Percentiles rank a stretch among this genome's conserved stretches.
phyloP scores from a whole-genome alignment of 495 filamentous ascomycete genomes.

The Penicillium simplicissimum region DNA sequence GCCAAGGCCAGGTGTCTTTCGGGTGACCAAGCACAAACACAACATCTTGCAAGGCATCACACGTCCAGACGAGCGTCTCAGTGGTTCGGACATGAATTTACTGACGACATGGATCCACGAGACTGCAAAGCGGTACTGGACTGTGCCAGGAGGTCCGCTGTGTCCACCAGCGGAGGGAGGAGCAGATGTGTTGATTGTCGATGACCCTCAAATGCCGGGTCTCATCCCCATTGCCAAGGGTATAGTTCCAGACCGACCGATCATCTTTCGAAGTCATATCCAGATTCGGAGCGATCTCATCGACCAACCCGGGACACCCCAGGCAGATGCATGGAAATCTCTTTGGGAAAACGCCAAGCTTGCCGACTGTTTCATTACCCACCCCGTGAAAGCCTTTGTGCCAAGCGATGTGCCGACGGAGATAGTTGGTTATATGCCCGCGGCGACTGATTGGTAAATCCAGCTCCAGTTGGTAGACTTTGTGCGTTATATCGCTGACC shows the following conservation, averaged over 20 bases:
- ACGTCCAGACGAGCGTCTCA: constrained; percentile 60
- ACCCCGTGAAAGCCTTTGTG: constrained; percentile 78
- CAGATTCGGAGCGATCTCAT: constrained; percentile 79
- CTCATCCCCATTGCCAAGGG: constrained; percentile 77
- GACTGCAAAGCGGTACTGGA: constrained; percentile 79
- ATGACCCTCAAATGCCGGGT: constrained; percentile 87
- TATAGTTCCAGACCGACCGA: constrained; percentile 68
- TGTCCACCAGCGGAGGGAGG: constrained; percentile 67
- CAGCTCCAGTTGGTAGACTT: not conserved
- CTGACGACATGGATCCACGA: constrained; percentile 75
- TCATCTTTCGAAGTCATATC: constrained; percentile 81
- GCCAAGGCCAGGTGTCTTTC: constrained; percentile 80
- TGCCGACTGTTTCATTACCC: constrained; percentile 81
- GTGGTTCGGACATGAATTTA: constrained; percentile 55
- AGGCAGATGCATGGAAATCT: constrained; percentile 75
- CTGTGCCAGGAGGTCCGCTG: constrained; percentile 66
- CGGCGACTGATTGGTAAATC: constrained; percentile 75
- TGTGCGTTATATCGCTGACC: constrained; percentile 18
- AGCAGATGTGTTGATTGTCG: constrained; percentile 76
- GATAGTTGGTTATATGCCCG: constrained; percentile 77
- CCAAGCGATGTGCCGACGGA: constrained; percentile 64
- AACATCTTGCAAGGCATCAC: constrained; percentile 89
- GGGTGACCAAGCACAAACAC: constrained; percentile 87
- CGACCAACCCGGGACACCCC: constrained; percentile 59
- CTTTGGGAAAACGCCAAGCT: constrained; percentile 71